Percentiles rank a stretch among this genome's conserved stretches.
These are phyloP conservation scores for Emmonsia crescens DNA, from an alignment of 2,329 filamentous ascomycete species.

Conservation along the genomic window DNA sequence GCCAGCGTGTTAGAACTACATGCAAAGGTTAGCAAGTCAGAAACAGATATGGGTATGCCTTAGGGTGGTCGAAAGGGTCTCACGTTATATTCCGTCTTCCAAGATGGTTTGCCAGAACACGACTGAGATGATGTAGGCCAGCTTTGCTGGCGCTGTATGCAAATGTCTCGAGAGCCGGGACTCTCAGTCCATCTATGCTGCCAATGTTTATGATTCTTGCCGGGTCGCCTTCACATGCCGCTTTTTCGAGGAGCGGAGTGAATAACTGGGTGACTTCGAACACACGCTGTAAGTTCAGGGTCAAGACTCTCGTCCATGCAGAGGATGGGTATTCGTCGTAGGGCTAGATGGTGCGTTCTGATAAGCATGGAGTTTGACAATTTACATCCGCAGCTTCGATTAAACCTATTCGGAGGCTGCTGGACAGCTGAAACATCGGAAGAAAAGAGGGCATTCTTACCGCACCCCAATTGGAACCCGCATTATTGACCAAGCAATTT, in stretches of 20 bases:
- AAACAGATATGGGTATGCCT: slow-evolving; percentile 28
- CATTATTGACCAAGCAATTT: slow-evolving; percentile 43
- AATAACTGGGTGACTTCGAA: slow-evolving; percentile 40
- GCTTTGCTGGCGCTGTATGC: slow-evolving; percentile 45
- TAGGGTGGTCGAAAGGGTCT: slow-evolving; percentile 20
- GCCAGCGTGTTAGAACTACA: slow-evolving; percentile 53
- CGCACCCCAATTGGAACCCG: slow-evolving; percentile 45
- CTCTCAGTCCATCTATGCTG: slow-evolving; percentile 44
- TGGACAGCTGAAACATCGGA: neutral
- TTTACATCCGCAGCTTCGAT: neutral
- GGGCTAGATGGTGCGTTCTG: slow-evolving; percentile 19
- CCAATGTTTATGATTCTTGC: slow-evolving; percentile 44
- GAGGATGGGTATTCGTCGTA: slow-evolving; percentile 48
- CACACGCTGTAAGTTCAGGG: slow-evolving; percentile 44
- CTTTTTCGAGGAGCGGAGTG: slow-evolving; percentile 39
- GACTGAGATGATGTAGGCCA: slow-evolving; percentile 43
- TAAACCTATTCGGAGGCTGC: neutral
- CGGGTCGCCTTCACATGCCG: slow-evolving; percentile 33
- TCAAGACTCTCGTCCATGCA: slow-evolving; percentile 48
- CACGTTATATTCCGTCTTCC: slow-evolving; percentile 44
- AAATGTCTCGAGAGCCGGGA: slow-evolving; percentile 43
- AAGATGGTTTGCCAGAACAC: slow-evolving; percentile 41
- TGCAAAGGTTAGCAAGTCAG: neutral
- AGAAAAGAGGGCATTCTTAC: neutral
- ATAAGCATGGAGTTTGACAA: neutral